These are phyloP conservation scores for Talaromyces nanjingensis DNA, from an alignment of 495 filamentous ascomycete genomes.

Conservation along the genomic window DNA sequence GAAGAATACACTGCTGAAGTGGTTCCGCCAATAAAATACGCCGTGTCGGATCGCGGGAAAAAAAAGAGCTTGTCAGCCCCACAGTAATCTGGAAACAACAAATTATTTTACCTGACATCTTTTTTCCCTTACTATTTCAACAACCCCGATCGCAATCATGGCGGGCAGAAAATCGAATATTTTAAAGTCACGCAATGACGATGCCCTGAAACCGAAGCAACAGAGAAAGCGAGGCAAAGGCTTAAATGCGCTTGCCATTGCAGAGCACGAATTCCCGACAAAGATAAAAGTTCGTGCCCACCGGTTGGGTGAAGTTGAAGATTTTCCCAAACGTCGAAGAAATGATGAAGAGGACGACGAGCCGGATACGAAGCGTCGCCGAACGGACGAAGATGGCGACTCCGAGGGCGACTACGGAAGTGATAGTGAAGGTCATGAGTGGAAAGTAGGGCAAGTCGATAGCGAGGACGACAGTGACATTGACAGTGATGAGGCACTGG, in stretches of 20 bases:
- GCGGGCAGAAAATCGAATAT: slow-evolving; percentile 56
- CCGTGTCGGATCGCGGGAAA: not conserved
- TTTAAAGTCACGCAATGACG: slow-evolving; percentile 41
- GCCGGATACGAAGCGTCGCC: slow-evolving; percentile 38
- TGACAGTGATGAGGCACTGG: slow-evolving; percentile 91
- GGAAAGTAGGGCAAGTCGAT: slow-evolving; percentile 70
- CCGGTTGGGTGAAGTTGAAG: slow-evolving; percentile 54
- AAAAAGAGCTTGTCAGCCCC: slow-evolving; percentile 3
- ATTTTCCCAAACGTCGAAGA: slow-evolving; percentile 39
- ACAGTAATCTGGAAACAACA: not conserved
- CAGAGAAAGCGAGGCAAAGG: slow-evolving; percentile 51
- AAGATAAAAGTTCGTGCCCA: slow-evolving; percentile 44
- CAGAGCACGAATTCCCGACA: slow-evolving; percentile 52
- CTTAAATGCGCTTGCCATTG: slow-evolving; percentile 81
- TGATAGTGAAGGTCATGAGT: slow-evolving; percentile 84
- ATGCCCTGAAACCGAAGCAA: slow-evolving; percentile 33
- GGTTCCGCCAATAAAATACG: not conserved
- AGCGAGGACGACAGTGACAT: slow-evolving; percentile 77
- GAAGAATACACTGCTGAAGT: not conserved
- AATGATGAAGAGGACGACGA: slow-evolving; percentile 38
- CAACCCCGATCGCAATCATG: slow-evolving; percentile 35
- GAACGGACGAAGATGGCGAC: slow-evolving; percentile 39
- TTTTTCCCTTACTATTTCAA: not conserved
- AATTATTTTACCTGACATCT: not conserved
- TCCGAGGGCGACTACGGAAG: slow-evolving; percentile 48